phyloP scores from a whole-genome alignment of 108 stramenopile species.

The Pseudonitzschia delicatissima region DNA sequence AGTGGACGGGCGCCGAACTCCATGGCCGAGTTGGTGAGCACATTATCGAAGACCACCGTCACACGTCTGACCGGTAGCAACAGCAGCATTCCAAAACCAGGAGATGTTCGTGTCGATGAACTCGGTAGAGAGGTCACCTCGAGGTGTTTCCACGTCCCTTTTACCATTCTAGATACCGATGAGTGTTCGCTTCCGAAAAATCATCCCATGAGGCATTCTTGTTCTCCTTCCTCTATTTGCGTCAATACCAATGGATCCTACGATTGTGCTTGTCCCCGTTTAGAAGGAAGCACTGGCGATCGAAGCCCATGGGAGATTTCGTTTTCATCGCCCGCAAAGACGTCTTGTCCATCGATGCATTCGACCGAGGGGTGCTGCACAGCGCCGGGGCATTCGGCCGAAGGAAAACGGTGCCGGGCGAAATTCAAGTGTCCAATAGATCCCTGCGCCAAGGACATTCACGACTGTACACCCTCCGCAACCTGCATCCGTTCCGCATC shows the following conservation, averaged over 20 bases:
- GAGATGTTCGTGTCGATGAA: constrained; percentile 21
- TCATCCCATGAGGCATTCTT: constrained; percentile 78
- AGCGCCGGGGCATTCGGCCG: constrained; percentile 37
- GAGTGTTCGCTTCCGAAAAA: constrained; percentile 72
- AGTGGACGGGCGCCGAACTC: constrained; percentile 76
- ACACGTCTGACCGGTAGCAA: constrained; percentile 50
- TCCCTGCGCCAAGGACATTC: constrained; percentile 37
- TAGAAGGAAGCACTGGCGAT: constrained; percentile 11
- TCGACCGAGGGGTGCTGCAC: constrained; percentile 67
- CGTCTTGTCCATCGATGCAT: constrained; percentile 49
- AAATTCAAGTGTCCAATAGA: constrained; percentile 68
- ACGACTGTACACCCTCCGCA: constrained; percentile 62
- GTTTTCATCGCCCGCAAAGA: constrained; percentile 29
- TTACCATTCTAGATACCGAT: constrained; percentile 84
- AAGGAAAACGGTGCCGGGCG: constrained; percentile 54
- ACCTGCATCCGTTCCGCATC: constrained; percentile 50
- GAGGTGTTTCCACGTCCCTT: constrained; percentile 87
- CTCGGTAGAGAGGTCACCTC: constrained; percentile 46
- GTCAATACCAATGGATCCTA: constrained; percentile 90
- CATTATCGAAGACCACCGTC: constrained; percentile 64
- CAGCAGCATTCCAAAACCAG: background rate
- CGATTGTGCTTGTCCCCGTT: constrained; percentile 80
- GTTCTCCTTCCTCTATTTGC: constrained; percentile 64
- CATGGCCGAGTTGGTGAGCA: constrained; percentile 82
- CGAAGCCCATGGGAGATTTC: constrained; percentile 72